Conservation (phyloP, 1,139 yeast genomes). For the Saccharomyces hybrid region DNA sequence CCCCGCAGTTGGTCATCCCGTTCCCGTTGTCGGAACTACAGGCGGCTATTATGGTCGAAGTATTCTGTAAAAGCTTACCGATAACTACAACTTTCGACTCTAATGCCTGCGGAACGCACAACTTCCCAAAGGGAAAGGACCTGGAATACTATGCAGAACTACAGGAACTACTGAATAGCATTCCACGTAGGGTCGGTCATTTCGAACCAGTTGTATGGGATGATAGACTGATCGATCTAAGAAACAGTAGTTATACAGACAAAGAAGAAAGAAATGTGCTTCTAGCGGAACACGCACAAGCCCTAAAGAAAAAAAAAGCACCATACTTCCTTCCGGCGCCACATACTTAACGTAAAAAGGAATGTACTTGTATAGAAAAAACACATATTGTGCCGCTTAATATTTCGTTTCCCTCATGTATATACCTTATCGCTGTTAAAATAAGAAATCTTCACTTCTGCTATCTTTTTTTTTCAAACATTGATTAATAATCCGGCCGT, state of each 20-base stretch:
- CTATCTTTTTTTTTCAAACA: not conserved
- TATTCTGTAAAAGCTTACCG: slow-evolving; percentile 41
- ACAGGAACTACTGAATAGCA: not conserved
- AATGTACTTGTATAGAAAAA: not conserved
- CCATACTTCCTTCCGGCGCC: slow-evolving; percentile 3
- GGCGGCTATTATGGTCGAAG: slow-evolving; percentile 47
- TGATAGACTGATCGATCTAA: not conserved
- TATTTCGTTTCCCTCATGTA: not conserved
- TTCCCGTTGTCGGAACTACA: slow-evolving; percentile 54
- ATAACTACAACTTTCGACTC: not conserved
- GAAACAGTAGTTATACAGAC: slow-evolving; percentile 1
- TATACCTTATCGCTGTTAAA: not conserved
- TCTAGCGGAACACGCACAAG: slow-evolving; percentile 3
- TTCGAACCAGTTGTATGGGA: slow-evolving; percentile 5
- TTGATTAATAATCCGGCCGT: not conserved
- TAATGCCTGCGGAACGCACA: not conserved
- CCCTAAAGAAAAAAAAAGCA: not conserved
- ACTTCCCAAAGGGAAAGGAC: slow-evolving; percentile 3
- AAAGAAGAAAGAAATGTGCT: slow-evolving; percentile 3
- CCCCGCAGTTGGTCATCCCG: slow-evolving; percentile 48
- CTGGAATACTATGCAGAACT: slow-evolving; percentile 3
- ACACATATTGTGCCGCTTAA: not conserved
- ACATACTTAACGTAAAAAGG: not conserved
- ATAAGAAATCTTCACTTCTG: not conserved
- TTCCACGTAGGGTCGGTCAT: not conserved